Conservation (phyloP, 352 stramenopile species). For the Phytophthora colocasiae region DNA sequence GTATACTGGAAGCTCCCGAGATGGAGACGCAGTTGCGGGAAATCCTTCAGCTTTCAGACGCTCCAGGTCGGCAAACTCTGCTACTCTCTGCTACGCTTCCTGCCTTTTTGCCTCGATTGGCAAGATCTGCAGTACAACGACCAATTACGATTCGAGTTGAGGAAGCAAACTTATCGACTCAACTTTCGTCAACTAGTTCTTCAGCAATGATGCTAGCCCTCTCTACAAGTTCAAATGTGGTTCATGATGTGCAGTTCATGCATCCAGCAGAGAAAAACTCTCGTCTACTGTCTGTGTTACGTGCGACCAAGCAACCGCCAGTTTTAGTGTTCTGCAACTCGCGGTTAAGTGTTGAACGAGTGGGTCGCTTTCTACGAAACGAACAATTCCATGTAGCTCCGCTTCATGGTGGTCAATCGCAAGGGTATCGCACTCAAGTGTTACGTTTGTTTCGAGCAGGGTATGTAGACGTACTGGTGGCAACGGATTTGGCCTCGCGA, state of each 20-base stretch:
- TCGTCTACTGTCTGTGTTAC: constrained; percentile 61
- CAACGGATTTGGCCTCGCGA: constrained; percentile 90
- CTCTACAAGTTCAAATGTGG: constrained; percentile 56
- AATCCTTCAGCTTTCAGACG: constrained; percentile 89
- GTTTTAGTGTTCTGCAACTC: constrained; percentile 98
- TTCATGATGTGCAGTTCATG: constrained; percentile 90
- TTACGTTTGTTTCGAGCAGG: constrained; percentile 56
- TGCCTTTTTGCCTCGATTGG: constrained; percentile 90
- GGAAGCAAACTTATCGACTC: constrained; percentile 22
- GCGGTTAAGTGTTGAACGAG: constrained; percentile 94
- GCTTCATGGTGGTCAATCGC: constrained; percentile 93
- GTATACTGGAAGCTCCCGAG: constrained; percentile 91
- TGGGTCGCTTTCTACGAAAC: constrained; percentile 93
- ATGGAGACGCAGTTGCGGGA: constrained; percentile 95
- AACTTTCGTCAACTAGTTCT: constrained; percentile 1
- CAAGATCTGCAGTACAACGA: constrained; percentile 92
- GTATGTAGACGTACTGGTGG: constrained; percentile 86
- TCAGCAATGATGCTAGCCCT: constrained; percentile 20
- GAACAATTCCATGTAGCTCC: constrained; percentile 96
- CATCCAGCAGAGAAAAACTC: constrained; percentile 52
- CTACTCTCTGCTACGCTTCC: constrained; percentile 97
- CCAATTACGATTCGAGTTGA: constrained; percentile 94
- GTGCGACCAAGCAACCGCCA: constrained; percentile 85
- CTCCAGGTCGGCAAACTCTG: constrained; percentile 74
- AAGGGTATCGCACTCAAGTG: constrained; percentile 63